Percentiles rank a stretch among this genome's conserved stretches.
phyloP scores from a whole-genome alignment of 768 basidiomycete species.

The Coprinellus micaceus region DNA sequence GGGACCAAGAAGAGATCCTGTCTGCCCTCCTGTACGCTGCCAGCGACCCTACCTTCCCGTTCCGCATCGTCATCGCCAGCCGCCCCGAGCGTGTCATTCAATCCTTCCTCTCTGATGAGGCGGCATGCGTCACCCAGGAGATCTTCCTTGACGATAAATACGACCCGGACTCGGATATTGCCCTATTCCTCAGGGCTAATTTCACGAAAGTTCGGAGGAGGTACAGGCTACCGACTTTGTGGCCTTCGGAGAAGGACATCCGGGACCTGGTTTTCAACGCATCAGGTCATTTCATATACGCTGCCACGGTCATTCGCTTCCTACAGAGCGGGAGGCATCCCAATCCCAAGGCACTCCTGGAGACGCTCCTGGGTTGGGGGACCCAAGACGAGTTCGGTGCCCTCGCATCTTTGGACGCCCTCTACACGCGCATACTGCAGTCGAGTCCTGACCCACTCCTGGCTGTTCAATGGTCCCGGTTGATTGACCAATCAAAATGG shows the following conservation, averaged over 20 bases:
- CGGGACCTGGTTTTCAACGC: neutral
- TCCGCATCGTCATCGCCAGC: constrained; percentile 5
- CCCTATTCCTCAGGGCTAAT: neutral
- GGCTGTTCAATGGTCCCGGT: neutral
- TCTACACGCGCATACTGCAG: constrained; percentile 3
- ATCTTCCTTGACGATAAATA: neutral
- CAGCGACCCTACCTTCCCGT: neutral
- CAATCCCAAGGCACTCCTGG: constrained; percentile 7
- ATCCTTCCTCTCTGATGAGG: neutral
- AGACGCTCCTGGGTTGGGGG: neutral
- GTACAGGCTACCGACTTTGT: constrained; percentile 3
- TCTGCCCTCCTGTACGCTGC: neutral
- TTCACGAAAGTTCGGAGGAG: neutral
- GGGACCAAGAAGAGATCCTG: constrained; percentile 3
- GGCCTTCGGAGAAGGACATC: neutral
- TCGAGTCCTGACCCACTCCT: neutral
- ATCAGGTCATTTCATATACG: constrained; percentile 18
- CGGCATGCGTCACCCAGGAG: neutral
- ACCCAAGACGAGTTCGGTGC: neutral
- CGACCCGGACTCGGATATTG: neutral
- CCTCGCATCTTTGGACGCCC: neutral
- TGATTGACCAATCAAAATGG: neutral
- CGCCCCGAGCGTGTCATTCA: constrained; percentile 5
- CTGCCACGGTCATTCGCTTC: constrained; percentile 11
- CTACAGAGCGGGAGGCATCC: constrained; percentile 8